These are phyloP conservation scores for Trichoderma guizhouense DNA, from an alignment of 2,329 filamentous ascomycete genomes.

Conservation along the genomic window DNA sequence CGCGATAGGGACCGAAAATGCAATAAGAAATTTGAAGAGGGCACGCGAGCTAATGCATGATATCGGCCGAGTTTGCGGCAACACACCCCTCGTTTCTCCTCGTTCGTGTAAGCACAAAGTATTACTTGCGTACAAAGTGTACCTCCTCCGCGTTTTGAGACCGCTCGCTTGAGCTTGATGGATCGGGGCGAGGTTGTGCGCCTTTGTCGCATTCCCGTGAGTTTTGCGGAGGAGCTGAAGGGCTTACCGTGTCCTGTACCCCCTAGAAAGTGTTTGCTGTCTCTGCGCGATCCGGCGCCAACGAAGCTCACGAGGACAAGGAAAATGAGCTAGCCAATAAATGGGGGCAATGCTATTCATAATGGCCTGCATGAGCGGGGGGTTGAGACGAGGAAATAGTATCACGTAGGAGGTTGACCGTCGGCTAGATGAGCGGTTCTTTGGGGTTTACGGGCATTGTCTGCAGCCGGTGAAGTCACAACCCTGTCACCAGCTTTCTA, in stretches of 20 bases:
- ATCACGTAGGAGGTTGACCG: neutral
- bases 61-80: neutral
- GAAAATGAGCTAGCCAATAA: neutral
- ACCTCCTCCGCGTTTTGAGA: neutral
- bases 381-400: neutral
- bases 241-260: constrained; percentile 4
- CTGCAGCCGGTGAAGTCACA: neutral
- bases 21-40: neutral
- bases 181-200: neutral
- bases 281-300: neutral
- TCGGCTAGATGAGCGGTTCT: neutral
- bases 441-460: neutral
- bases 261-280: neutral
- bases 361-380: constrained; percentile 9
- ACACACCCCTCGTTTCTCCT: neutral
- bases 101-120: neutral
- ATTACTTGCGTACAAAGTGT: neutral
- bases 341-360: neutral
- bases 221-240: neutral
- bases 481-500: neutral
- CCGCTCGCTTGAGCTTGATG: neutral
- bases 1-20: neutral
- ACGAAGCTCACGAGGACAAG: constrained; percentile 11
- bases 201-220: neutral
- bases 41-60: constrained; percentile 13